Evolutionary conservation across 2,329 filamentous ascomycete species (phyloP), one percentile per base, ranked within the genome.

Genomic region (Epichloe gansuensis): DNA sequence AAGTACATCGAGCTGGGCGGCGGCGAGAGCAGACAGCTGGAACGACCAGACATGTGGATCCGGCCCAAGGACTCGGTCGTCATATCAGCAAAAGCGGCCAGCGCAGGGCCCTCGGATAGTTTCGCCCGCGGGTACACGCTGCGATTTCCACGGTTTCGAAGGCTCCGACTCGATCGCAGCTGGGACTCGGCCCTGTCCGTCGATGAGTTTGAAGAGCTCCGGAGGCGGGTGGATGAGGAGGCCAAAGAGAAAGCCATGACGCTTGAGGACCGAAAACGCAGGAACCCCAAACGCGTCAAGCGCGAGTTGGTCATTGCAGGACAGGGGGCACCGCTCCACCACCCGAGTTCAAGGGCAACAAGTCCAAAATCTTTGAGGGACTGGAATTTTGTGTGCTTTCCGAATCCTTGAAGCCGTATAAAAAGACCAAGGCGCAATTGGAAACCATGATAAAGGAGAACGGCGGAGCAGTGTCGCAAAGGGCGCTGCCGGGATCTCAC

Each of bases 41-140:
- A 97, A 67, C 75, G 77, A 46, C 93, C 93, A 0, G 91, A 98
- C 62, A 80, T 91, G 51, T 98, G 91, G 91, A 97, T 98, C 62
- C 83, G 85, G 37, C 90, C 93, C 0, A 82, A 80, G 50, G 88
- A 97, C 55, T 96, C 91, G 0, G 69, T 98, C 15, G 89, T 98
- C 1, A 61, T 98, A 0, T 85, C 87, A 45, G 86, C 93, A 56
- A 98, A 97, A 68, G 93, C 91, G 3, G 85, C 91, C 0, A 88
- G 83, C 21, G 80, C 94, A 0, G 81, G 78, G 0, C 70, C 74
- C 0, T 91, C 87, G 1, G 86, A 91, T 50, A 82, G 86, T 54
- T 97, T 96, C 64, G 83, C 85, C 7, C 81, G 81, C 15, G 80
- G 80, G 1, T 73, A 85, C 55, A 97, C 93, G 0, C 71, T 98